Evolutionary conservation across 129 eudicot genomes (phyloP).

Genomic region (Sambucus nigra): DNA sequence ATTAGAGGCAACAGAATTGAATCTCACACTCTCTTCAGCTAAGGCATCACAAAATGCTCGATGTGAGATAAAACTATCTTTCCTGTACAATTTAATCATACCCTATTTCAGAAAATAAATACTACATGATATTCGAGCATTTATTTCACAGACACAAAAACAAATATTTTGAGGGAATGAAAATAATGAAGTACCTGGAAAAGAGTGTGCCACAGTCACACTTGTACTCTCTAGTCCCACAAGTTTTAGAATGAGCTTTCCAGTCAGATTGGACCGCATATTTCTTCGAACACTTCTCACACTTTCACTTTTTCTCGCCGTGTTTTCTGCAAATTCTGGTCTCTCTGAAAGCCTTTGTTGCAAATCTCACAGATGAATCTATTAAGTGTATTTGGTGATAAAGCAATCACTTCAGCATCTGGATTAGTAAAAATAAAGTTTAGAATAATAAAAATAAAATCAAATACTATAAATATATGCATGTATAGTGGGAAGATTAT

Average conservation of each 20-base stretch:
- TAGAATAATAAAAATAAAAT: not conserved
- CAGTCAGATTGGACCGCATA: conserved; percentile 96
- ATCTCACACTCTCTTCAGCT: conserved; percentile 71
- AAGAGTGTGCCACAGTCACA: conserved; percentile 99
- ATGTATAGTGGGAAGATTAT: not conserved
- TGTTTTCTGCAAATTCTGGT: conserved; percentile 92
- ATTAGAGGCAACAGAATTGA: conserved; percentile 35
- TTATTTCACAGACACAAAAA: conserved; percentile 23
- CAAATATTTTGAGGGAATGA: conserved; percentile 12
- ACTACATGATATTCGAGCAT: conserved; percentile 2
- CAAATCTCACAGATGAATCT: conserved; percentile 86
- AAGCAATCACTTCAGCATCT: conserved; percentile 91
- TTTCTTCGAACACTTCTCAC: conserved; percentile 92
- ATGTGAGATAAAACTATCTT: conserved; percentile 93
- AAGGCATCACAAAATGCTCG: conserved; percentile 93
- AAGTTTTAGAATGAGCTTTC: conserved; percentile 98
- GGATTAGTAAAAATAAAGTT: conserved; percentile 56
- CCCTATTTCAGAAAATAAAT: not conserved
- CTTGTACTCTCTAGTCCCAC: conserved; percentile 96
- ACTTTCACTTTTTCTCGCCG: conserved; percentile 94
- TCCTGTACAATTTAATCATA: conserved; percentile 37
- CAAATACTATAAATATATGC: not conserved
- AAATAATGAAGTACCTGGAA: conserved; percentile 54
- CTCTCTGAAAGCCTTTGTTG: conserved; percentile 92
- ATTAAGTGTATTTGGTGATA: conserved; percentile 82